These are phyloP conservation scores for Heliamphora pulchella DNA, from an alignment of 179 eudicot genomes.

Conservation along the genomic window DNA sequence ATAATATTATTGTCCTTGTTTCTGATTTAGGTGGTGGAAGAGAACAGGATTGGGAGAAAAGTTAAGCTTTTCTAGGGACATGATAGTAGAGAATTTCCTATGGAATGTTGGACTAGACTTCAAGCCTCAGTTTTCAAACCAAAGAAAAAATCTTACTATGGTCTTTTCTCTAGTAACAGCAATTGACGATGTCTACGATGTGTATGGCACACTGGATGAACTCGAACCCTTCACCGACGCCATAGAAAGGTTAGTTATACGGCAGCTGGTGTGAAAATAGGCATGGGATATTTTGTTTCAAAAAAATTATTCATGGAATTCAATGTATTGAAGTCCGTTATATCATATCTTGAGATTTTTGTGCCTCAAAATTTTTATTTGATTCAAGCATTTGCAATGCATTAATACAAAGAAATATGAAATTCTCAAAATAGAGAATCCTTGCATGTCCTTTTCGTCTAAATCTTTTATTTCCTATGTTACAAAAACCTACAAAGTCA, in stretches of 20 bases:
- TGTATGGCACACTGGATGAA: slow-evolving; percentile 3
- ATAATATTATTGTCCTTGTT: neutral
- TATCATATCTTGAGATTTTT: no score
- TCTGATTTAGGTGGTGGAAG: slow-evolving; percentile 14
- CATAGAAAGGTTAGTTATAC: neutral
- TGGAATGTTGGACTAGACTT: slow-evolving; percentile 10
- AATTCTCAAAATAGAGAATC: no score
- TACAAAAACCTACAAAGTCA: no score
- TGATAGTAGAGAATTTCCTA: slow-evolving; percentile 16
- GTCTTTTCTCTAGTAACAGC: neutral
- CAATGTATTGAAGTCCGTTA: no score
- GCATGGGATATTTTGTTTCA: neutral
- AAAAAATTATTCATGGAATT: no score
- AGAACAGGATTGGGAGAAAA: neutral
- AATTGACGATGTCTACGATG: neutral
- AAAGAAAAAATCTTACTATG: neutral
- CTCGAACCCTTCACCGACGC: neutral
- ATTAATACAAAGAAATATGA: no score
- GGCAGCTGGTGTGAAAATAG: neutral
- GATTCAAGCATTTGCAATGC: no score
- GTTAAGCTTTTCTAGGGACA: slow-evolving; percentile 10
- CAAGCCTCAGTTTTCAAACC: neutral
- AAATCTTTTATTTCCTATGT: no score
- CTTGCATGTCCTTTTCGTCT: no score
- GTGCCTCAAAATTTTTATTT: no score